A percentile compares a stretch with the other conserved stretches of the same genome.
Evolutionary conservation across 768 basidiomycete species (phyloP).

Genomic region (Boletus reticuloceps): DNA sequence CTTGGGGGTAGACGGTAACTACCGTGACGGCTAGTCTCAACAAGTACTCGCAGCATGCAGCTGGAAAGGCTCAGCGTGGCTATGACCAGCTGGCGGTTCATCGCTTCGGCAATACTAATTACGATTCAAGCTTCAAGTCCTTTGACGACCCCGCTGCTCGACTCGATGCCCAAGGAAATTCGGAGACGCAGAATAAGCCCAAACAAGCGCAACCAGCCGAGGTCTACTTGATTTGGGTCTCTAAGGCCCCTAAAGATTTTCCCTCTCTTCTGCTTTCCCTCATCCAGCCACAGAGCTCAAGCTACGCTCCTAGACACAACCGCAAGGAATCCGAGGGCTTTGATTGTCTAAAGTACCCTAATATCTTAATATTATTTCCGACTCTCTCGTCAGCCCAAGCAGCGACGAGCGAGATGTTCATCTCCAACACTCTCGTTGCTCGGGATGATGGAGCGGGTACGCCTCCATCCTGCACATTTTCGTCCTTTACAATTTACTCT

Average conservation of each 20-base stretch:
- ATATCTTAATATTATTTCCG: background rate
- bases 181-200: too few relatives aligned
- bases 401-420: constrained; percentile 4
- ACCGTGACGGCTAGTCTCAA: too few relatives aligned
- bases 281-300: background rate
- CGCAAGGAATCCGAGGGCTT: background rate
- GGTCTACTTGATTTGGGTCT: background rate
- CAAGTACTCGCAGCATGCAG: too few relatives aligned
- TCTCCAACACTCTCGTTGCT: background rate
- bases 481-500: constrained; percentile 3
- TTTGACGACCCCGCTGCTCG: too few relatives aligned
- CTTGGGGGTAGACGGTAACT: too few relatives aligned
- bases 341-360: background rate
- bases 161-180: too few relatives aligned
- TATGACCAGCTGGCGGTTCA: background rate
- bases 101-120: background rate
- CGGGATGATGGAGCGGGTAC: background rate
- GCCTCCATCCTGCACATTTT: constrained; percentile 6
- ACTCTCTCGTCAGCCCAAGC: background rate
- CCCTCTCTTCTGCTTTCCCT: background rate
- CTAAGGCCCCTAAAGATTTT: background rate
- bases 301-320: background rate
- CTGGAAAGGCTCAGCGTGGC: too few relatives aligned
- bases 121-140: too few relatives aligned
- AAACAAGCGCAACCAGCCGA: background rate